Conservation (phyloP, 148 eudicot genomes). For the Heliamphora exappendiculata region DNA sequence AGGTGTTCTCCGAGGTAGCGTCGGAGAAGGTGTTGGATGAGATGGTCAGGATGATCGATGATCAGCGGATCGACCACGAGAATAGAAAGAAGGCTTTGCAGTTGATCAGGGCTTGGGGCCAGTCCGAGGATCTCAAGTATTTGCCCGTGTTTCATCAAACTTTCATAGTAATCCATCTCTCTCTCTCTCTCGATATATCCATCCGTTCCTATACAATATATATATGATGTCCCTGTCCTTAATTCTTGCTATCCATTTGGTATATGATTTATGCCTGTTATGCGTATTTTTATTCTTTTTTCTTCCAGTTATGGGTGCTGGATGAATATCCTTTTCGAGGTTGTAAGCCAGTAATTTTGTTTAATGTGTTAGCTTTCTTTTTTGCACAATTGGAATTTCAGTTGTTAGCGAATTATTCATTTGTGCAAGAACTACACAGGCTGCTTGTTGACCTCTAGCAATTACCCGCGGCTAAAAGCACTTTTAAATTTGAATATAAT, state of each 20-base stretch:
- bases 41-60: slow-evolving; percentile 63
- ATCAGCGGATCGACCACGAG: slow-evolving; percentile 44
- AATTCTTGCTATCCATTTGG: not conserved
- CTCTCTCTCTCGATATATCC: no score
- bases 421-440: no score
- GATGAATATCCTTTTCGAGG: no score
- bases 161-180: slow-evolving; percentile 48
- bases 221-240: not conserved
- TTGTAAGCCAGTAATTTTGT: no score
- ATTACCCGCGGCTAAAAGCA: no score
- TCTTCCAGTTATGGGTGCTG: no score
- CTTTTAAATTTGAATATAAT: no score
- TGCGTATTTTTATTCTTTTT: not conserved
- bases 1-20: slow-evolving; percentile 87
- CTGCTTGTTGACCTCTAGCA: no score
- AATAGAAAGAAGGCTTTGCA: slow-evolving; percentile 47
- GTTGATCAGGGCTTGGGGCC: slow-evolving; percentile 90
- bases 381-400: no score
- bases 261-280: not conserved
- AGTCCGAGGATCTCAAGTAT: slow-evolving; percentile 71
- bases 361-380: no score
- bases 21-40: slow-evolving; percentile 93
- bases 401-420: no score
- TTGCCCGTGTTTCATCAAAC: slow-evolving; percentile 88
- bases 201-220: not conserved